Evolutionary conservation across 495 filamentous ascomycete genomes (phyloP), one percentile per base, ranked within the genome.

Genomic region (Penicillium cinerascens): DNA sequence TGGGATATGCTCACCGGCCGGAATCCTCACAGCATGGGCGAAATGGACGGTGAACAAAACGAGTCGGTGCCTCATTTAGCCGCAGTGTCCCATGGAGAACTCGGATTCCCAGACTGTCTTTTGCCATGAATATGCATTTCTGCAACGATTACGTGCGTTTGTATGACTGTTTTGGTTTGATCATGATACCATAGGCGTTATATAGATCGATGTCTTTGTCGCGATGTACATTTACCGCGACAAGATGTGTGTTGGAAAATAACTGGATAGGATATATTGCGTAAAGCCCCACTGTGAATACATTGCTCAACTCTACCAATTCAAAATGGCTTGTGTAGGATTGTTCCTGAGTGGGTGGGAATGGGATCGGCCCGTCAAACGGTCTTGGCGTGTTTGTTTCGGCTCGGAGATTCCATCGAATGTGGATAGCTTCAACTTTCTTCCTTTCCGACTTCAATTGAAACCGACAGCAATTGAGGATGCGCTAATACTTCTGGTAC

Each of bases 391-490:
- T 58, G 54, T 59, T 59, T 56, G 49, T 51, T 42, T 55, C 57
- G 44, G 44, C 29, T 37, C 45, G 49, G 47, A 44, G 47, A 48
- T 52, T 52, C 58, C 27, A n/a, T n/a, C n/a, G n/a, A 43, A 51
- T 51, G 45, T 51, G 47, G 44, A 42, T 46, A 58, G 52, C 59
- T 65, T 60, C 59, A 63, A 51, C 52, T 53, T 58, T 47, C 29
- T 54, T 49, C 27, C 16, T 39, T n/a, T 46, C 45, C 41, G 18
- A 26, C 17, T 16, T 18, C 39, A 46, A 42, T 48, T 49, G 52
- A 33, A 25, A 22, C 29, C 16, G 22, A 56, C 37, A 47, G 45
- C 54, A 13, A 40, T 23, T 16, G 20, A 22, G 22, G 42, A 54
- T 49, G 42, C 35, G 25, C 37, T 29, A 36, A 45, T 33, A 21